Evolutionary conservation across 1,284 basidiomycete genomes (phyloP).

Genomic region (Exobasidium rhododendri): DNA sequence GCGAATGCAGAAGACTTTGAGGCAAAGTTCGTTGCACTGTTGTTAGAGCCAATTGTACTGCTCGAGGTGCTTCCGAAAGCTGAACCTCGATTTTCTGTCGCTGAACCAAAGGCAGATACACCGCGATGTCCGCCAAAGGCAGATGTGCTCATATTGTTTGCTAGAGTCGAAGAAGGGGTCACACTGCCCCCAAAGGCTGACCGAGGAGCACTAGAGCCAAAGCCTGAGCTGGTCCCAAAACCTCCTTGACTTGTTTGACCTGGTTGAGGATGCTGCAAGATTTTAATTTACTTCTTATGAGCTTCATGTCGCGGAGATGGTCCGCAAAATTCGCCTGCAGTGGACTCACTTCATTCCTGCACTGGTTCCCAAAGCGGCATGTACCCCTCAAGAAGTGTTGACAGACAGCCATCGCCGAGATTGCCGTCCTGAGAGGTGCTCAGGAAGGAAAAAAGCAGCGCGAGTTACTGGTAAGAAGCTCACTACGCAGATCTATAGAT

Average conservation of each 20-base stretch:
- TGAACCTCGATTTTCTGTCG: constrained; percentile 6
- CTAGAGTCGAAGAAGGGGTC: background rate
- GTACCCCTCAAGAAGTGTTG: constrained; percentile 66
- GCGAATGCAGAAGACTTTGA: background rate
- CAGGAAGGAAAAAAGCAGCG: no score
- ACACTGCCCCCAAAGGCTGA: constrained; percentile 18
- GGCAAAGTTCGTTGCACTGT: background rate
- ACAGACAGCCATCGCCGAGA: constrained; percentile 59
- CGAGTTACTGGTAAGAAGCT: no score
- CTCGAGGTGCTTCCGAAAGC: constrained; percentile 4
- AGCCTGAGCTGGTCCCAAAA: constrained; percentile 1
- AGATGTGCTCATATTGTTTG: constrained; percentile 25
- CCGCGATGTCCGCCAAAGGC: constrained; percentile 24
- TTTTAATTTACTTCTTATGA: no score
- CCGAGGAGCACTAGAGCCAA: background rate
- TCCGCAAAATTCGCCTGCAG: no score
- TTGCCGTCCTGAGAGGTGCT: no score
- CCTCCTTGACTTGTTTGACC: background rate
- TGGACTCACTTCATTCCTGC: constrained; percentile 63
- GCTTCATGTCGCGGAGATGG: no score
- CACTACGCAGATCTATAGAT: no score
- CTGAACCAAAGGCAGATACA: constrained; percentile 17
- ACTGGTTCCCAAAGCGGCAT: constrained; percentile 68
- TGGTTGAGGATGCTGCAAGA: background rate
- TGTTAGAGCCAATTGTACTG: background rate